Evolutionary conservation across 257 asterid genomes (phyloP), one percentile per base, ranked within the genome.

Genomic region (Solanum virginianum): DNA sequence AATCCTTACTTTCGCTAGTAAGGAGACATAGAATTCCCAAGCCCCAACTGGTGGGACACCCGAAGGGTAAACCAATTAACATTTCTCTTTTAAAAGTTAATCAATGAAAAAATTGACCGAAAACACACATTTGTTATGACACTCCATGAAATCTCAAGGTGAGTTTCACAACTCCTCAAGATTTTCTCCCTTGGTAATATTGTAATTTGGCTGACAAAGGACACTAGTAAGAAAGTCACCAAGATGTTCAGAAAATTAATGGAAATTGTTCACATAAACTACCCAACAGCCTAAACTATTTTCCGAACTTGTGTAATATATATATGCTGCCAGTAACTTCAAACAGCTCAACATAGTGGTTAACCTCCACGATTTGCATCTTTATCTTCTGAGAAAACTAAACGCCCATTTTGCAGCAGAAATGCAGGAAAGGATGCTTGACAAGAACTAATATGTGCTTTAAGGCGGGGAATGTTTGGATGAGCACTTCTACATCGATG

Each of bases 401-500:
- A 88, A 63, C 92, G 87, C 43, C 90, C 93, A 84, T 91, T 90
- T 82, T 92, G 89, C 75, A 90, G 91, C 81, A 93, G 89, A 87
- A 85, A 77, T 29, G 91, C 84, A 54, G 97, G 96, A 85, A 94
- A 93, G 8, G 95, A 87, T 56, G 94, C 91, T 66, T 85, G 89
- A 77, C 98, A 96, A 80, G 92, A 89, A 88, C 89, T 83, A 22
- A 94, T 87, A 83, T 97, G 99, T 18, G 92, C 85, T 88, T 91
- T 95, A 39, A 97, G 93, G 6, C 93, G 93, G 51, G 98, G 99
- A 59, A 95, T 83, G 89, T 91, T 95, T 4, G 98, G 98, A 85
- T 95, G 98, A 47, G 90, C 99, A 86, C 97, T 95, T 83, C 87
- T 89, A 92, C 99, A 96, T 77, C 97, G 88, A 87, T 93, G 93